These are phyloP conservation scores for Coemansia sp. DNA, from an alignment of 192 early-diverging fungal species.

Conservation along the genomic window DNA sequence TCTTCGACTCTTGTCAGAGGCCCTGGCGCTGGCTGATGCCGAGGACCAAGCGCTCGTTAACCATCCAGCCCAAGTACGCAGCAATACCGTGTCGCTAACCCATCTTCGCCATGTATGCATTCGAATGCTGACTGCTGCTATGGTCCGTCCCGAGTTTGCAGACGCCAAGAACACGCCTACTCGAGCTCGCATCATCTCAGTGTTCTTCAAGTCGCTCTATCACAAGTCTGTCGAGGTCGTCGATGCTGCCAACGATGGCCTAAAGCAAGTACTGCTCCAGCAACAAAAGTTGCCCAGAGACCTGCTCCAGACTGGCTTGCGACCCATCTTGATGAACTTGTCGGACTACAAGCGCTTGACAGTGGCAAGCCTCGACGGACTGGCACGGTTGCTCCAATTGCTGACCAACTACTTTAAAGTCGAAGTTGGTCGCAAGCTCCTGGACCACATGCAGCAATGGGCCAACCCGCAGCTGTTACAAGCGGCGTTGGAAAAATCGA, in stretches of 20 bases:
- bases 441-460: constrained; percentile 95
- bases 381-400: constrained; percentile 90
- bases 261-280: constrained; percentile 67
- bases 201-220: constrained; percentile 99
- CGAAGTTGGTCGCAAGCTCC: constrained; percentile 95
- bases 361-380: constrained; percentile 89
- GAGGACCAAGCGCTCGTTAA: constrained; percentile 95
- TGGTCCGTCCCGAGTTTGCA: constrained; percentile 85
- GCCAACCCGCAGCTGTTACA: constrained; percentile 83
- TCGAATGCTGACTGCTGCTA: constrained; percentile 90
- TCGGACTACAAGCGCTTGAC: constrained; percentile 93
- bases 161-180: constrained; percentile 72
- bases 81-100: constrained; percentile 76
- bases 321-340: constrained; percentile 93
- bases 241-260: constrained; percentile 88
- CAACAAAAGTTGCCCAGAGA: constrained; percentile 88
- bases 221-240: constrained; percentile 94
- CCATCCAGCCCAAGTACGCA: constrained; percentile 74
- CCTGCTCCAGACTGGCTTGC: constrained; percentile 90
- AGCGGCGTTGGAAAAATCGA: constrained; percentile 75
- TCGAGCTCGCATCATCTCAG: constrained; percentile 87
- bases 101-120: constrained; percentile 96
- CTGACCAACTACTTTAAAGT: constrained; percentile 98
- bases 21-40: constrained; percentile 90
- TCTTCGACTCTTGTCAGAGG: constrained; percentile 85